phyloP scores from a whole-genome alignment of 2,329 filamentous ascomycete species.

The Xylaria sp. region DNA sequence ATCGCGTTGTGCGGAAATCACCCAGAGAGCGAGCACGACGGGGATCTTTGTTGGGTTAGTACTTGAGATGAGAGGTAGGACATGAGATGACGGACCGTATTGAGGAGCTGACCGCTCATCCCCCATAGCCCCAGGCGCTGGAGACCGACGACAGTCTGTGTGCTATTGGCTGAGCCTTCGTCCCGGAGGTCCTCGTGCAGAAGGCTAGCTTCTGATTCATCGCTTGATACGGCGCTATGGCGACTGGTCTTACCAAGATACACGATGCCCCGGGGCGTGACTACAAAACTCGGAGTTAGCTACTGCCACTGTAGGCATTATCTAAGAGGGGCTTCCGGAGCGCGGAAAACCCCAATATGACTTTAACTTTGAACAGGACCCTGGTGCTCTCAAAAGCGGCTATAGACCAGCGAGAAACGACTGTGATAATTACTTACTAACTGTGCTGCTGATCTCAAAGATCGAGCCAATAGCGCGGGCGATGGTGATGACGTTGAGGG shows the following conservation, averaged over 20 bases:
- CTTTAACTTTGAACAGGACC: background rate
- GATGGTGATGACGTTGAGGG: conserved; percentile 58
- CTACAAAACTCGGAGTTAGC: background rate
- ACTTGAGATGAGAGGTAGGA: too few species aligned
- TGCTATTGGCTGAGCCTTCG: conserved; percentile 34
- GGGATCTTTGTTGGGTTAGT: conserved; percentile 48
- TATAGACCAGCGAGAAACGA: background rate
- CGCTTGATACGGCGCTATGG: conserved; percentile 37
- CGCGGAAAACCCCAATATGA: too few species aligned
- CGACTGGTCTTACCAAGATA: conserved; percentile 49
- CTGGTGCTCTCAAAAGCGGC: too few species aligned
- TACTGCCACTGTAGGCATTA: too few species aligned
- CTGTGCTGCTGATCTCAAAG: conserved; percentile 65
- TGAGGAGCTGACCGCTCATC: conserved; percentile 54
- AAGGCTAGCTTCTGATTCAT: conserved; percentile 40
- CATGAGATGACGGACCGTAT: conserved; percentile 48
- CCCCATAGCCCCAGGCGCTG: conserved; percentile 57
- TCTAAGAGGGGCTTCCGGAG: too few species aligned
- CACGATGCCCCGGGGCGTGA: conserved; percentile 61
- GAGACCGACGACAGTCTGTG: conserved; percentile 49
- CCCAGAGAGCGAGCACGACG: conserved; percentile 52
- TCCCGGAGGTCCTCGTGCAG: conserved; percentile 14
- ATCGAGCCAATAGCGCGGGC: conserved; percentile 59
- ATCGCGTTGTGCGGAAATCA: conserved; percentile 43
- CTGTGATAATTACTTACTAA: conserved; percentile 42